Evolutionary conservation across 768 basidiomycete species (phyloP), one percentile per base, ranked within the genome.

Genomic region (Tricholoma bakamatsutake): DNA sequence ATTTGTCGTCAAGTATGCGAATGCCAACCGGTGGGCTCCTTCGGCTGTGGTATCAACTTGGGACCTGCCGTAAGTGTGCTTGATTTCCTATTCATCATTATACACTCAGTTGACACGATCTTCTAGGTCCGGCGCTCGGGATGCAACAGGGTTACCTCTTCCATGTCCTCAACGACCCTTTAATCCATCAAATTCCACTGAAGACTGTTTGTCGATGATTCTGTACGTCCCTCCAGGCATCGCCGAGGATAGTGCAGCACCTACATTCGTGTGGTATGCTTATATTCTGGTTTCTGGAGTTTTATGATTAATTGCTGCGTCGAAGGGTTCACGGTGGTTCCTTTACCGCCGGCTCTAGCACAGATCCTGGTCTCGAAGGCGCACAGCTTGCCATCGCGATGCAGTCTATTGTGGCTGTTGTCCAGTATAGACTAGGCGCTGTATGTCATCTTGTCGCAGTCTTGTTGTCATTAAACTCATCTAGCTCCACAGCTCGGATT

Each of bases 281-380:
- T 5, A 33, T 28, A 7, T 53, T 30, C 50, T 40, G 30, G 15
- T 43, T 52, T 11, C 37, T 28, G 17, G 37, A 21, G 35, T 33
- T 55, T 18, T 48, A 37, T 21, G 42, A 15, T 42, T n/a, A 40
- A 24, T 50, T 33, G 37, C 34, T 21, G 31, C 27, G 27, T 55
- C 33, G 1, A 59, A 89, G 90, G 91, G 77, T 93, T 52, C 93
- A 93, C 60, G 93, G 93, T 9, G 93, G 93, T 18, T 92, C 91
- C 0, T 90, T 88, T 67, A 71, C 81, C 50, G 61, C 73, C 4
- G 91, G 93, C 6, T 85, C 85, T 37, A 85, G 88, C 4, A 84
- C 82, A 8, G 81, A 73, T 24, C 78, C 87, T 12, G 89, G 85
- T 30, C 71, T 96, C 10, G 88, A 93, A 67, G 92, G 90, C 1